phyloP scores from a whole-genome alignment of 148 eudicot species.

The Rhododendron ferrugineum region DNA sequence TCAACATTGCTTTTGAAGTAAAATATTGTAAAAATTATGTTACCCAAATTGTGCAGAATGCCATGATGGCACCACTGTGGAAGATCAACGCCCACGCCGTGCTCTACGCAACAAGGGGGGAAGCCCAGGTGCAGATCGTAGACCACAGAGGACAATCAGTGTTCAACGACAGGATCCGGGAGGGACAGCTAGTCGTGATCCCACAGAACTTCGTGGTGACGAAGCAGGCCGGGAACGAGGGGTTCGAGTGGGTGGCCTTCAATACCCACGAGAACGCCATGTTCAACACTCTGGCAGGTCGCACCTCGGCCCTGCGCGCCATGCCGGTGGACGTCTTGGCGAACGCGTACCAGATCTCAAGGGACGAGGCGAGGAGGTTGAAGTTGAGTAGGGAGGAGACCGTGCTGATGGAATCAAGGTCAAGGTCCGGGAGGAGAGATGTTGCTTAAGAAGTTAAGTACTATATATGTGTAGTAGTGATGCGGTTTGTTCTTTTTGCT shows the following conservation, averaged over 20 bases:
- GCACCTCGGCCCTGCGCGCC: slow-evolving; percentile 55
- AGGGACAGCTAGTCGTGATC: slow-evolving; percentile 57
- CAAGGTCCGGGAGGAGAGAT: slow-evolving; percentile 20
- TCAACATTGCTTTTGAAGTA: neutral
- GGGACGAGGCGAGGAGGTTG: slow-evolving; percentile 41
- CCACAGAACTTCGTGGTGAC: slow-evolving; percentile 61
- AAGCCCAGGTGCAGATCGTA: slow-evolving; percentile 40
- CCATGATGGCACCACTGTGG: slow-evolving; percentile 5
- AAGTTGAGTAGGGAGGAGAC: slow-evolving; percentile 50
- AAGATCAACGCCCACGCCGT: neutral
- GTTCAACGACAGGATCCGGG: slow-evolving; percentile 46
- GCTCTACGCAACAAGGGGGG: neutral
- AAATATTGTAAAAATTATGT: neutral
- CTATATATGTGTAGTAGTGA: neutral
- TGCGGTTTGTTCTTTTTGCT: neutral
- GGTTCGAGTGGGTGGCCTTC: slow-evolving; percentile 65
- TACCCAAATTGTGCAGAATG: neutral
- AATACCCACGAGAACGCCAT: slow-evolving; percentile 61
- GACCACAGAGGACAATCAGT: slow-evolving; percentile 46
- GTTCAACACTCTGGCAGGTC: slow-evolving; percentile 51
- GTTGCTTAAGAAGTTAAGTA: slow-evolving; percentile 18
- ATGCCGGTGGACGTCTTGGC: slow-evolving; percentile 52
- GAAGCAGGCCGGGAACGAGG: slow-evolving; percentile 55
- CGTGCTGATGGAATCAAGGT: slow-evolving; percentile 24
- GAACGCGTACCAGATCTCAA: slow-evolving; percentile 45